Percentiles rank a stretch among this genome's conserved stretches.
These are phyloP conservation scores for Guadua angustifolia DNA, from an alignment of 176 grass and related monocot genomes.

Conservation along the genomic window DNA sequence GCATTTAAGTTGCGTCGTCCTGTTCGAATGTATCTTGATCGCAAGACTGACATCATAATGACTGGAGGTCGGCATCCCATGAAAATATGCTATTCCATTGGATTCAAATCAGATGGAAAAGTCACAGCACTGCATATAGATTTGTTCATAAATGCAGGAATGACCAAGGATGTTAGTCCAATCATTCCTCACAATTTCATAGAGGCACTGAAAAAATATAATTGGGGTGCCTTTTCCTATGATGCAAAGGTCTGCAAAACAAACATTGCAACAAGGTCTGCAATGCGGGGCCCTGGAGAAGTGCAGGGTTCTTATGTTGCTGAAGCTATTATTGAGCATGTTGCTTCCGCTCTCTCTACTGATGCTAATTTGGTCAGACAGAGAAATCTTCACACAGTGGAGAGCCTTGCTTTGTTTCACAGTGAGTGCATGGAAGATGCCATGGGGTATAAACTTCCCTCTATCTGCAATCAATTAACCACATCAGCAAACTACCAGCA, in stretches of 20 bases:
- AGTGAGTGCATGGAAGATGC: slow-evolving; percentile 66
- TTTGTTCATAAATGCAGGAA: slow-evolving; percentile 85
- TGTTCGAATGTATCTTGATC: slow-evolving; percentile 93
- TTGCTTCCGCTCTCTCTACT: slow-evolving; percentile 63
- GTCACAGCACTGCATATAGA: slow-evolving; percentile 94
- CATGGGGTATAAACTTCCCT: slow-evolving; percentile 69
- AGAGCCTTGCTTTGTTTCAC: slow-evolving; percentile 80
- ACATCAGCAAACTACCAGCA: slow-evolving; percentile 50
- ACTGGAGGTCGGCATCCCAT: slow-evolving; percentile 94
- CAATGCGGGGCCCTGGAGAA: slow-evolving; percentile 93
- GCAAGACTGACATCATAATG: slow-evolving; percentile 93
- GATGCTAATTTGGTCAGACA: slow-evolving; percentile 73
- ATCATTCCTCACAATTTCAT: slow-evolving; percentile 75
- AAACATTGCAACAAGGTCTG: slow-evolving; percentile 75
- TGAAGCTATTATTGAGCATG: slow-evolving; percentile 91
- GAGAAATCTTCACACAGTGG: slow-evolving; percentile 87
- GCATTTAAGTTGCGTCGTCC: slow-evolving; percentile 75
- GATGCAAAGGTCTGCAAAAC: slow-evolving; percentile 88
- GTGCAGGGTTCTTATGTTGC: slow-evolving; percentile 92
- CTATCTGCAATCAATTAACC: slow-evolving; percentile 69
- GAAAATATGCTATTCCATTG: slow-evolving; percentile 91
- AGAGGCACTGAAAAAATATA: slow-evolving; percentile 82
- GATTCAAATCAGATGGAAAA: slow-evolving; percentile 84
- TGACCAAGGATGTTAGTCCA: slow-evolving; percentile 65
- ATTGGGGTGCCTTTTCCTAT: slow-evolving; percentile 95